Evolutionary conservation across 2,329 filamentous ascomycete species (phyloP).

Genomic region (Bipolaris gigantea): DNA sequence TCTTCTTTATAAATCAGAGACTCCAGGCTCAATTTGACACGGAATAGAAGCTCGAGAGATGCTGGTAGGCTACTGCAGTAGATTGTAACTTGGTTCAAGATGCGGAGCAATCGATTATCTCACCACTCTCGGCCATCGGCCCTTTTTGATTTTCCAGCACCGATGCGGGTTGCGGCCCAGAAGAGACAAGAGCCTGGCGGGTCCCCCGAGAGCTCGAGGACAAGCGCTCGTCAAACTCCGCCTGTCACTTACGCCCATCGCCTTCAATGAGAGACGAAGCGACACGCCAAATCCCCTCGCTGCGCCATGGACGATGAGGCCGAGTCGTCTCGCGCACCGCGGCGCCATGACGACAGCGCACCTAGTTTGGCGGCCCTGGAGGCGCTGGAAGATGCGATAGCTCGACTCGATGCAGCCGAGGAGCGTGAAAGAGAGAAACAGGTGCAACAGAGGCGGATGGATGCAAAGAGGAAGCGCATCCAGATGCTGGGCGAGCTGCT

Average conservation of each 20-base stretch:
- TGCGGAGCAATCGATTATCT: slow-evolving; percentile 41
- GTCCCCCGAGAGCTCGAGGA: background rate
- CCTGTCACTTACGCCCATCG: slow-evolving; percentile 13
- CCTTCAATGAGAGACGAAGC: slow-evolving; percentile 32
- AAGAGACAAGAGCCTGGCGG: slow-evolving; percentile 14
- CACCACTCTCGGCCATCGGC: slow-evolving; percentile 39
- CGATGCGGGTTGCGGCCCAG: slow-evolving; percentile 16
- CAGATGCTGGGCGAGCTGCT: slow-evolving; percentile 57
- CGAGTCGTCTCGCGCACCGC: slow-evolving; percentile 40
- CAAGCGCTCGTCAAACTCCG: slow-evolving; percentile 4
- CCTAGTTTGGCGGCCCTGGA: slow-evolving; percentile 18
- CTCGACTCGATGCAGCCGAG: slow-evolving; percentile 23
- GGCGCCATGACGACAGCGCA: slow-evolving; percentile 21
- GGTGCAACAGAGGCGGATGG: slow-evolving; percentile 32
- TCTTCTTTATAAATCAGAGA: background rate
- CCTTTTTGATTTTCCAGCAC: slow-evolving; percentile 37
- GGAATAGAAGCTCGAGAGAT: background rate
- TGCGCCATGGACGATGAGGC: slow-evolving; percentile 47
- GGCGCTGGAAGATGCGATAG: slow-evolving; percentile 18
- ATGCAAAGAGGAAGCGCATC: slow-evolving; percentile 43
- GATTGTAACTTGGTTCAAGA: slow-evolving; percentile 10
- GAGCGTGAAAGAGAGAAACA: slow-evolving; percentile 23
- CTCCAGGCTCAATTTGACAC: background rate
- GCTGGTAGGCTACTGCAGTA: background rate
- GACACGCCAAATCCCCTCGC: slow-evolving; percentile 13